Conservation (phyloP, 2,329 filamentous ascomycete species). For the Ophiocordyceps camponoti-rufipedis region DNA sequence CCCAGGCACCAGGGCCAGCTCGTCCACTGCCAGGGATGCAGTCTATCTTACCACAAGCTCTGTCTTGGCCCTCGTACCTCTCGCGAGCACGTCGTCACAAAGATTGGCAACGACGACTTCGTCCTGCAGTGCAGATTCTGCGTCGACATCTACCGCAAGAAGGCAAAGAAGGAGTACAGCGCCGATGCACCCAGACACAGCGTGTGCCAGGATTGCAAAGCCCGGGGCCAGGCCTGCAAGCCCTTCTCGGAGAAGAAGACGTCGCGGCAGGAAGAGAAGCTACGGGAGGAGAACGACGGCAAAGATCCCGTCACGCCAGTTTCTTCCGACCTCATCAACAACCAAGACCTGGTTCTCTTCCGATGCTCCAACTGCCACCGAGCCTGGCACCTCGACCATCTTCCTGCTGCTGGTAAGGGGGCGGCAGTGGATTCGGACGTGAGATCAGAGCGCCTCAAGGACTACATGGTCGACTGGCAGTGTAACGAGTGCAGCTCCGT, state of each 20-base stretch:
- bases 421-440: conserved; percentile 16
- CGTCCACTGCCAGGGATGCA: conserved; percentile 84
- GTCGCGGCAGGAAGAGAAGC: conserved; percentile 63
- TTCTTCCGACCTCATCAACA: conserved; percentile 48
- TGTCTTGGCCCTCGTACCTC: conserved; percentile 59
- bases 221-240: conserved; percentile 47
- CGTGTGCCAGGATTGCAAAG: conserved; percentile 51
- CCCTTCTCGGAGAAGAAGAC: conserved; percentile 60
- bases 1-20: conserved; percentile 40
- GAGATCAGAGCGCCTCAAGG: conserved; percentile 37
- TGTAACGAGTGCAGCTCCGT: conserved; percentile 60
- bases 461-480: conserved; percentile 59
- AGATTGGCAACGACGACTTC: conserved; percentile 57
- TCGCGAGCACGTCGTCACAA: conserved; percentile 82
- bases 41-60: conserved; percentile 59
- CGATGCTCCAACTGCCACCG: conserved; percentile 62
- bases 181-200: conserved; percentile 46
- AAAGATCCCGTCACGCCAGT: conserved; percentile 58
- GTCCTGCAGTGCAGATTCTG: conserved; percentile 84
- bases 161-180: conserved; percentile 31
- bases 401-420: conserved; percentile 32
- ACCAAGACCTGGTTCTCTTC: conserved; percentile 59
- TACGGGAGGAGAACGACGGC: conserved; percentile 61
- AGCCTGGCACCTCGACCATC: conserved; percentile 69
- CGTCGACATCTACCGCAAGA: conserved; percentile 48